These are phyloP conservation scores for Phlegmacium glaucopus DNA, from an alignment of 768 basidiomycete genomes.

Conservation along the genomic window DNA sequence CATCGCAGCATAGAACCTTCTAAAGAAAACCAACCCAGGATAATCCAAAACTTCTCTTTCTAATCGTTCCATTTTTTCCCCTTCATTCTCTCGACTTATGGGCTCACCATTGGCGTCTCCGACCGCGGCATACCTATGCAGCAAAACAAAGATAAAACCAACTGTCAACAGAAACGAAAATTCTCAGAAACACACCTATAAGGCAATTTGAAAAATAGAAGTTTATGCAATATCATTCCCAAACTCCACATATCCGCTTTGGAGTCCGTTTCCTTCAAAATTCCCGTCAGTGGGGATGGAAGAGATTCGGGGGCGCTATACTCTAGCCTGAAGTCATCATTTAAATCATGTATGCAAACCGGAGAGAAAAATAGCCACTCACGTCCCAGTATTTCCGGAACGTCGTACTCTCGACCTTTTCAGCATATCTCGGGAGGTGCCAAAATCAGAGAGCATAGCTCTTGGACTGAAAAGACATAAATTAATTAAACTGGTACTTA, in stretches of 20 bases:
- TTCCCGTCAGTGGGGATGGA: conserved; percentile 59
- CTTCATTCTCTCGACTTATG: conserved; percentile 39
- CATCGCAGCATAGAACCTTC: neutral
- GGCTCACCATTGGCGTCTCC: conserved; percentile 47
- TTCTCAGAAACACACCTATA: conserved; percentile 64
- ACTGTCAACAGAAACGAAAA: neutral
- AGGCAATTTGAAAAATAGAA: conserved; percentile 88
- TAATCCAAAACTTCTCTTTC: conserved; percentile 74
- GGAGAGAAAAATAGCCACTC: conserved; percentile 26
- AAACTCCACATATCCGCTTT: conserved; percentile 97
- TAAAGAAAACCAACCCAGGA: conserved; percentile 51
- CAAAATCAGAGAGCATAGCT: conserved; percentile 95
- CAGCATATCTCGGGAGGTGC: conserved; percentile 90
- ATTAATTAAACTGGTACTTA: neutral
- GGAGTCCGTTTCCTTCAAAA: conserved; percentile 70
- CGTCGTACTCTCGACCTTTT: conserved; percentile 55
- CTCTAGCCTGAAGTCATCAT: conserved; percentile 54
- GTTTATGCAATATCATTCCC: conserved; percentile 93
- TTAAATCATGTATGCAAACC: neutral
- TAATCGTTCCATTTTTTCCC: conserved; percentile 63
- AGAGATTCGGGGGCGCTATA: conserved; percentile 89
- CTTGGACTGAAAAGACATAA: conserved; percentile 55
- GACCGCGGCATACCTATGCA: conserved; percentile 52
- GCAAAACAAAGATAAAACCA: neutral
- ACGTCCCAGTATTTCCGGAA: conserved; percentile 96